Evolutionary conservation across 306 rosid species (phyloP).

Genomic region (Citrullus colocynthis): DNA sequence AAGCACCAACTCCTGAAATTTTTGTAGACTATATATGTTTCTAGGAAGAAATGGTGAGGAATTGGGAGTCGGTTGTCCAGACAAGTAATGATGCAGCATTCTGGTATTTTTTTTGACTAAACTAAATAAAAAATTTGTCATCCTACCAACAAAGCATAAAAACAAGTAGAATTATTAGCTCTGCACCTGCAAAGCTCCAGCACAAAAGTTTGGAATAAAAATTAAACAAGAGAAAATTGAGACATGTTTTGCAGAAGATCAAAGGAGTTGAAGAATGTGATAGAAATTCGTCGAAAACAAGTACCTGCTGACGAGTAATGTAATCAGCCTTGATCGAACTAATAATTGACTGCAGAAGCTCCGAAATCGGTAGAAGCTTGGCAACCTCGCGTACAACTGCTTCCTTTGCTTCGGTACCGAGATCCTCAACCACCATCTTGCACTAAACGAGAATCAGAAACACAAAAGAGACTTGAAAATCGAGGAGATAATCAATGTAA

Average conservation of each 20-base stretch:
- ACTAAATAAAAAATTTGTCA: neutral
- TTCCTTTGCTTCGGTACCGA: conserved; percentile 88
- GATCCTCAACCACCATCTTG: conserved; percentile 89
- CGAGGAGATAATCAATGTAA: neutral
- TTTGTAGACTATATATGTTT: neutral
- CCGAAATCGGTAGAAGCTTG: conserved; percentile 80
- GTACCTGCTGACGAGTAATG: conserved; percentile 91
- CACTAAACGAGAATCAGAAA: neutral
- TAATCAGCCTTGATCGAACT: conserved; percentile 88
- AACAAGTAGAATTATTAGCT: neutral
- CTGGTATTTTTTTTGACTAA: neutral
- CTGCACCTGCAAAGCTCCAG: neutral
- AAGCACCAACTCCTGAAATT: neutral
- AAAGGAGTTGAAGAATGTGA: neutral
- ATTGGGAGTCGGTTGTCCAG: neutral
- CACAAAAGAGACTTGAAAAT: neutral
- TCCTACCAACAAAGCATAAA: neutral
- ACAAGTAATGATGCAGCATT: neutral
- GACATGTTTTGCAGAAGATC: neutral
- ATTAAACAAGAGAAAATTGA: neutral
- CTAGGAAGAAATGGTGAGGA: neutral
- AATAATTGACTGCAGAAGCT: conserved; percentile 70
- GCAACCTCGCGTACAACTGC: conserved; percentile 94
- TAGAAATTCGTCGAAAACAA: neutral
- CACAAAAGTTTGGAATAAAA: neutral